Conservation (phyloP, 768 basidiomycete species). For the Lyophyllum shimeji region DNA sequence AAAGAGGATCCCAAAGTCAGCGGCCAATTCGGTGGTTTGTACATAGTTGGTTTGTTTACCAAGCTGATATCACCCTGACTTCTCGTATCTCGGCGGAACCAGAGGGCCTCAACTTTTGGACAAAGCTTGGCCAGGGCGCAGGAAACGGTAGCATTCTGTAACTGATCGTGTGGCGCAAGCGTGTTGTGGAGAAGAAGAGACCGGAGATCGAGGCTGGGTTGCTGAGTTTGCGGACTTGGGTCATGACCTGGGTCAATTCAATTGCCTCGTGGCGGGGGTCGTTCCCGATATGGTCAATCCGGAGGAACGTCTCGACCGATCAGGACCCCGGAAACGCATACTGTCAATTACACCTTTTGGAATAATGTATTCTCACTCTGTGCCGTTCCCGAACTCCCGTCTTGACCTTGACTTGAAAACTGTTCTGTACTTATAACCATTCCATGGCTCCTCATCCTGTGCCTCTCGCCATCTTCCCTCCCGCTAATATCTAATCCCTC, state of each 20-base stretch:
- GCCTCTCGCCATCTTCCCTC: slow-evolving; percentile 17
- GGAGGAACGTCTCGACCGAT: slow-evolving; percentile 14
- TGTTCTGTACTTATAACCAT: slow-evolving; percentile 32
- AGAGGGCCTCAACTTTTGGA: neutral
- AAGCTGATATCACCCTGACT: neutral
- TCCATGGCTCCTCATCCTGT: slow-evolving; percentile 25
- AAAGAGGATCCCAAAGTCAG: slow-evolving; percentile 5
- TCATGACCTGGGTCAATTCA: neutral
- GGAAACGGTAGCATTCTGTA: neutral
- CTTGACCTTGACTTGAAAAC: slow-evolving; percentile 20
- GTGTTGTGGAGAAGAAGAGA: neutral
- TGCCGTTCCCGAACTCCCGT: slow-evolving; percentile 14
- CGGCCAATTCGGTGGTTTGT: neutral
- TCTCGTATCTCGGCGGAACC: neutral
- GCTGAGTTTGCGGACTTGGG: slow-evolving; percentile 1
- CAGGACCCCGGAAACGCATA: slow-evolving; percentile 18
- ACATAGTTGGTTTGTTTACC: neutral
- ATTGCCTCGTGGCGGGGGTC: slow-evolving; percentile 9
- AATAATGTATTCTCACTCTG: slow-evolving; percentile 10
- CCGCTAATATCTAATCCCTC: slow-evolving; percentile 12
- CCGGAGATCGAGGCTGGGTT: slow-evolving; percentile 7
- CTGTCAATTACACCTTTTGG: slow-evolving; percentile 13
- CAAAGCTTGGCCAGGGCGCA: neutral
- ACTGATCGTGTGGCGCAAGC: slow-evolving; percentile 12
- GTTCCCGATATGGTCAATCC: slow-evolving; percentile 2